These are phyloP conservation scores for Plasmodium inui DNA, from an alignment of 169 alveolate genomes.

Conservation along the genomic window DNA sequence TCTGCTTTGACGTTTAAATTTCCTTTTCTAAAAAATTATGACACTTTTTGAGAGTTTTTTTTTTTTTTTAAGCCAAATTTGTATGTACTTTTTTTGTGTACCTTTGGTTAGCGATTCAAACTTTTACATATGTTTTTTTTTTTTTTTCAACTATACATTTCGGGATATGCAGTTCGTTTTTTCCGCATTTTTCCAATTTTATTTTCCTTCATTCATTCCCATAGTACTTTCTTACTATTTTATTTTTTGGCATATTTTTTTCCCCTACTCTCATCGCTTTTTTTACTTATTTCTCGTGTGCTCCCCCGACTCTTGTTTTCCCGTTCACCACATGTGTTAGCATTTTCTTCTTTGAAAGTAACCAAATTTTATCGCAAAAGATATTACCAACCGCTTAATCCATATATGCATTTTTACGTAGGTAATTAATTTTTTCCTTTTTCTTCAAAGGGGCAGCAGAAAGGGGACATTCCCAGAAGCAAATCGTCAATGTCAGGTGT, in stretches of 20 bases:
- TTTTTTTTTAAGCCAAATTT: not conserved
- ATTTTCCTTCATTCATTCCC: not conserved
- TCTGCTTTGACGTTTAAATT: not conserved
- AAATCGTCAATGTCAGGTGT: not conserved
- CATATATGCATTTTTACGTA: not conserved
- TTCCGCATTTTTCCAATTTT: not conserved
- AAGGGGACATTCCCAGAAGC: not conserved
- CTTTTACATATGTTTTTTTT: not conserved
- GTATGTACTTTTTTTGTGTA: not conserved
- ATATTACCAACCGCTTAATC: not conserved
- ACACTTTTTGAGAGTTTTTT: not conserved
- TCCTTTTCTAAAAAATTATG: not conserved
- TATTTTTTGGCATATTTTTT: not conserved
- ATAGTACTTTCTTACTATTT: not conserved
- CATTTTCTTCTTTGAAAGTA: not conserved
- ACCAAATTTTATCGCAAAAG: not conserved
- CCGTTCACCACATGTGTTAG: not conserved
- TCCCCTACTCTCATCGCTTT: too few species aligned
- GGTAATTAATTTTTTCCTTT: not conserved
- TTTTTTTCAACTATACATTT: not conserved
- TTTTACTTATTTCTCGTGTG: not conserved
- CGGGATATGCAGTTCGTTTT: not conserved
- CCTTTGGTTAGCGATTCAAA: not conserved
- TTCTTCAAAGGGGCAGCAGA: not conserved
- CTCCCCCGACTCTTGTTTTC: not conserved